Evolutionary conservation across 441 rosid species (phyloP), one percentile per base, ranked within the genome.

Genomic region (Mallotus repandus): DNA sequence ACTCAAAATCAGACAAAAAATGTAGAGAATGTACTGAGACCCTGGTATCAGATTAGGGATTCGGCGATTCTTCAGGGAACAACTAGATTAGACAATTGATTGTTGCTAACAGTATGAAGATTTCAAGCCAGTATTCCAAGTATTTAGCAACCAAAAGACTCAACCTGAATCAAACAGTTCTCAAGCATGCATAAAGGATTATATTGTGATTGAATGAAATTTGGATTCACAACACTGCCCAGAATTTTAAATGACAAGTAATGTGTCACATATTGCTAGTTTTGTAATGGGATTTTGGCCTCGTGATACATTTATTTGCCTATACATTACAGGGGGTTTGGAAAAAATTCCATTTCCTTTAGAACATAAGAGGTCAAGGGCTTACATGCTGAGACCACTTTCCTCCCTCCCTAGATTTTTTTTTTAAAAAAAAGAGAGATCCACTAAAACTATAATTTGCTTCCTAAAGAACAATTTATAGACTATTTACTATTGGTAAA

Each of bases 1-100:
- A 38, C 41, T 38, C 41, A 38, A 38, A 38, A 38, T 38, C 41
- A 38, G 41, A 38, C 7, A 38, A 38, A 38, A 38, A 38, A 38
- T 38, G 41, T 38, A 38, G 41, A 38, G 41, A 6, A 38, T 0
- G 41, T 38, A 38, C 61, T 72, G 22, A 58, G 38, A 69, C 19
- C 46, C 54, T 29, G 68, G 63, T 25, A 78, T 66, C 69, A 59
- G 49, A 49, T 2, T 22, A 56, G 64, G 41, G 15, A 25, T 73
- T 16, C 0, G 18, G 10, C 2, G 6, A 9, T 53, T 18, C 9
- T 21, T 4, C 32, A 54, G 41, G 19, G 61, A 54, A 63, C 56
- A 7, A 16, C 50, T 21, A 43, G 62, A 59, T 25, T 13, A 9
- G 2, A 54, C 32, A 35, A 38, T 57, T 32, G 13, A 50, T 32